Conservation (phyloP, 495 filamentous ascomycete genomes). For the Echria macrotheca region DNA sequence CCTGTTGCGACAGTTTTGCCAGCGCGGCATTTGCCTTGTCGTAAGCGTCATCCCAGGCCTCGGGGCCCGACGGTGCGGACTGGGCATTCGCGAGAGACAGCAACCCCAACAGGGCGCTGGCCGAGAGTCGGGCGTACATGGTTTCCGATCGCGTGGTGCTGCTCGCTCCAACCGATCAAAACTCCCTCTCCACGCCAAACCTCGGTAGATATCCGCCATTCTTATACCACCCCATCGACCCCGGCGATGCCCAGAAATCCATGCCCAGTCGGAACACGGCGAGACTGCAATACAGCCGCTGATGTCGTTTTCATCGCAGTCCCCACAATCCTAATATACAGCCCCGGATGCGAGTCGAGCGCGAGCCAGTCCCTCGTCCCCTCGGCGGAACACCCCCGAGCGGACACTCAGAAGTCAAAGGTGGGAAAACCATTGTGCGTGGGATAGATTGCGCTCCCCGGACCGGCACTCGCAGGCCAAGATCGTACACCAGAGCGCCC, state of each 20-base stretch:
- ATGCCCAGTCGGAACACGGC: slow-evolving; percentile 23
- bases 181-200: too few species aligned
- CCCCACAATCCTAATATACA: slow-evolving; percentile 14
- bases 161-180: too few species aligned
- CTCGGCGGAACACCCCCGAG: slow-evolving; percentile 12
- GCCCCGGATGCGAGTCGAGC: background rate
- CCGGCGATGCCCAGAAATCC: slow-evolving; percentile 13
- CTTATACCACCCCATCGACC: slow-evolving; percentile 19
- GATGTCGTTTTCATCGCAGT: background rate
- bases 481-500: too few species aligned
- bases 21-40: slow-evolving; percentile 51
- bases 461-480: too few species aligned
- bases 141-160: too few species aligned
- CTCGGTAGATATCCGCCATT: too few species aligned
- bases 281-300: slow-evolving; percentile 5
- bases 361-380: background rate
- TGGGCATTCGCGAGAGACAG: slow-evolving; percentile 9
- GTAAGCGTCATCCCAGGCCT: slow-evolving; percentile 50
- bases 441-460: slow-evolving; percentile 23
- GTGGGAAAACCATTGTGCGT: slow-evolving; percentile 13
- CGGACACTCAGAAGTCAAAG: background rate
- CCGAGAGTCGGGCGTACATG: slow-evolving; percentile 1
- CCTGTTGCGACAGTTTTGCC: slow-evolving; percentile 47
- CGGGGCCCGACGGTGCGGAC: slow-evolving; percentile 13
- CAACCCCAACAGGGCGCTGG: slow-evolving; percentile 8